phyloP scores from a whole-genome alignment of 805 yeast species.

The Blastobotrys chiropterorum region DNA sequence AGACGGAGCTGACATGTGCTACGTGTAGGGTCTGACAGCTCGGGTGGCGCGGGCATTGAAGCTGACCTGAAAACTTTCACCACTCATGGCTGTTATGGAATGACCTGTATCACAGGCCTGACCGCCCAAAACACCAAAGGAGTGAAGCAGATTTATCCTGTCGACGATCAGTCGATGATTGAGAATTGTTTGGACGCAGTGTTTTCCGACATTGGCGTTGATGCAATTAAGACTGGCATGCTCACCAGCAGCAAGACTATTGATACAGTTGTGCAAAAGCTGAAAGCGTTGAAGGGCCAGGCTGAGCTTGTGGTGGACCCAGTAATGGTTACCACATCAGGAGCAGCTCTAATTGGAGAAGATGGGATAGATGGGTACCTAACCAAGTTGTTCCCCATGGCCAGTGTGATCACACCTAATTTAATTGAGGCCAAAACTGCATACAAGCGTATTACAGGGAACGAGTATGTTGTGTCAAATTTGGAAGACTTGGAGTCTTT shows the following conservation, averaged over 20 bases:
- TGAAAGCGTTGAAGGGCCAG: background rate
- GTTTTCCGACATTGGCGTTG: slow-evolving; percentile 53
- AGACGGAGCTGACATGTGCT: background rate
- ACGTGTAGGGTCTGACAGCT: slow-evolving; percentile 60
- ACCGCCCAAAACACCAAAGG: slow-evolving; percentile 68
- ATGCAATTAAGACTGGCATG: slow-evolving; percentile 79
- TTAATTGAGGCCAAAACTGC: slow-evolving; percentile 49
- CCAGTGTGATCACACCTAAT: slow-evolving; percentile 71
- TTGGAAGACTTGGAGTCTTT: slow-evolving; percentile 35
- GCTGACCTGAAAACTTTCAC: slow-evolving; percentile 79
- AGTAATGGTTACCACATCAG: slow-evolving; percentile 78
- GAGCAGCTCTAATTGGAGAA: slow-evolving; percentile 49
- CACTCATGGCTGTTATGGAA: slow-evolving; percentile 68
- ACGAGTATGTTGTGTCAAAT: background rate
- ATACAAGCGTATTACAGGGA: background rate
- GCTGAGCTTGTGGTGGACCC: slow-evolving; percentile 63
- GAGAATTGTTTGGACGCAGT: slow-evolving; percentile 45
- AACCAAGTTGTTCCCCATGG: slow-evolving; percentile 41
- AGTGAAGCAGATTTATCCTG: slow-evolving; percentile 35
- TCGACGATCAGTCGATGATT: slow-evolving; percentile 41
- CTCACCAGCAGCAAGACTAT: slow-evolving; percentile 49
- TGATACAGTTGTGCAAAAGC: slow-evolving; percentile 37
- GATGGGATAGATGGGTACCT: slow-evolving; percentile 41
- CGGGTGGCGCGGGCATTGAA: slow-evolving; percentile 91
- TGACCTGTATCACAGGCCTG: slow-evolving; percentile 70